Conservation (phyloP, 2,329 filamentous ascomycete species). For the Microdochium bolleyi region DNA sequence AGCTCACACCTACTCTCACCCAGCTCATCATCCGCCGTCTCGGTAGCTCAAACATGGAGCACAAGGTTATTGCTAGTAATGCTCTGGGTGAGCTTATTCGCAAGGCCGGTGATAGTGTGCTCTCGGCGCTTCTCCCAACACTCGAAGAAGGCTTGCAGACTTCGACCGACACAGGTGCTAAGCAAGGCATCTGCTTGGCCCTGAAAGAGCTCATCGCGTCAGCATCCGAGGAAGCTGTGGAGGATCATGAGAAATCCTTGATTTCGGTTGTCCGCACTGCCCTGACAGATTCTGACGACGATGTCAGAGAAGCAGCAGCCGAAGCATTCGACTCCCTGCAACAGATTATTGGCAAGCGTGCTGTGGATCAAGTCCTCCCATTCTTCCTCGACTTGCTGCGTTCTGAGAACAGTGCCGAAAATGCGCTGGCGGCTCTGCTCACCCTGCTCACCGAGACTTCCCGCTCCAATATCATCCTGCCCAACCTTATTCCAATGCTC, state of each 20-base stretch:
- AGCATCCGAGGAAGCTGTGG: slow-evolving; percentile 78
- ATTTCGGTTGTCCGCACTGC: slow-evolving; percentile 92
- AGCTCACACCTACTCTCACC: slow-evolving; percentile 88
- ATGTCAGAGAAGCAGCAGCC: slow-evolving; percentile 90
- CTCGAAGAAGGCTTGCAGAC: slow-evolving; percentile 85
- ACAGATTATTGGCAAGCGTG: slow-evolving; percentile 86
- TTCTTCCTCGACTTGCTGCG: slow-evolving; percentile 85
- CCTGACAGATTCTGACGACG: slow-evolving; percentile 79
- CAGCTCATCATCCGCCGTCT: slow-evolving; percentile 91
- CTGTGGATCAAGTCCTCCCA: slow-evolving; percentile 90
- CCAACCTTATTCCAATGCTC: slow-evolving; percentile 89
- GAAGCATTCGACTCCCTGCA: slow-evolving; percentile 96
- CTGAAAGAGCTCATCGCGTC: slow-evolving; percentile 88
- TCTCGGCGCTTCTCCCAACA: slow-evolving; percentile 80
- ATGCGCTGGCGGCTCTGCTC: slow-evolving; percentile 84
- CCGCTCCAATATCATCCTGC: slow-evolving; percentile 90
- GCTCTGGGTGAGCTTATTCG: slow-evolving; percentile 93
- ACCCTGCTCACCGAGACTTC: slow-evolving; percentile 91
- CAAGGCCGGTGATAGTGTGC: slow-evolving; percentile 89
- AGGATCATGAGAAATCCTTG: slow-evolving; percentile 90
- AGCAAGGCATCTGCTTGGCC: slow-evolving; percentile 95
- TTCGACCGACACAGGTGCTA: slow-evolving; percentile 84
- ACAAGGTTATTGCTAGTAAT: slow-evolving; percentile 97
- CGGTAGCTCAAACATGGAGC: slow-evolving; percentile 94
- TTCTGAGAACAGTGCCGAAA: slow-evolving; percentile 78